Evolutionary conservation across 306 rosid genomes (phyloP).

Genomic region (Ceratonia siliqua): DNA sequence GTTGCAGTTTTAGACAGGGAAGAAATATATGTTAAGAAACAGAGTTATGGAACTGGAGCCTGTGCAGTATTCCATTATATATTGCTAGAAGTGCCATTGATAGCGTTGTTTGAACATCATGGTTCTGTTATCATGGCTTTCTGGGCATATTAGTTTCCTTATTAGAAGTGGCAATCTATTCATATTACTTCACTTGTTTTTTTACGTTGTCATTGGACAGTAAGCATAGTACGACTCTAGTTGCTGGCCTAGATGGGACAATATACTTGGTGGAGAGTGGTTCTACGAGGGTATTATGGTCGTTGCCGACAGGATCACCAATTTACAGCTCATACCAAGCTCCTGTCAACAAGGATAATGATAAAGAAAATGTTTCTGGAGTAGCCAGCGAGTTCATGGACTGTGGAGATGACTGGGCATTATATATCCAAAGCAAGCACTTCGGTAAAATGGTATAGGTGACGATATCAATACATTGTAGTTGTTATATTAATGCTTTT

Average conservation of each 20-base stretch:
- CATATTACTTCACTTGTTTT: not conserved
- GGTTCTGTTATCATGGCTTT: not conserved
- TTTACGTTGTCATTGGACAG: slow-evolving; percentile 35
- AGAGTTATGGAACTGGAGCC: not conserved
- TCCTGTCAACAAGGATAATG: slow-evolving; percentile 30
- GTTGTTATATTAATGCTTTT: slow-evolving; percentile 16
- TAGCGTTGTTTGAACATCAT: slow-evolving; percentile 5
- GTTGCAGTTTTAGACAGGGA: not conserved
- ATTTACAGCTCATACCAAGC: slow-evolving; percentile 64
- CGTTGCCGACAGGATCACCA: slow-evolving; percentile 65
- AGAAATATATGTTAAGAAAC: not conserved
- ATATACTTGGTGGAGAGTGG: slow-evolving; percentile 60
- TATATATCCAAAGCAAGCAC: slow-evolving; percentile 53
- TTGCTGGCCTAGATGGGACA: slow-evolving; percentile 64
- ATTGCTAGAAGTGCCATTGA: not conserved
- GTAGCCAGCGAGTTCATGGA: slow-evolving; percentile 45
- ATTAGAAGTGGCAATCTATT: not conserved
- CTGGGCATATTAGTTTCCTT: not conserved
- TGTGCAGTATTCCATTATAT: not conserved
- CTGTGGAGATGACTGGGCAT: slow-evolving; percentile 75
- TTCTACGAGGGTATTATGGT: slow-evolving; percentile 60
- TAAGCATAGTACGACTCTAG: slow-evolving; percentile 46
- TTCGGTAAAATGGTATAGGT: slow-evolving; percentile 64
- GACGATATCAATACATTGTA: not conserved
- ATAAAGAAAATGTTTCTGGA: slow-evolving; percentile 46